A percentile compares a stretch with the other conserved stretches of the same genome.
Conservation (phyloP, 768 basidiomycete genomes). For the Suillus subalutaceus region DNA sequence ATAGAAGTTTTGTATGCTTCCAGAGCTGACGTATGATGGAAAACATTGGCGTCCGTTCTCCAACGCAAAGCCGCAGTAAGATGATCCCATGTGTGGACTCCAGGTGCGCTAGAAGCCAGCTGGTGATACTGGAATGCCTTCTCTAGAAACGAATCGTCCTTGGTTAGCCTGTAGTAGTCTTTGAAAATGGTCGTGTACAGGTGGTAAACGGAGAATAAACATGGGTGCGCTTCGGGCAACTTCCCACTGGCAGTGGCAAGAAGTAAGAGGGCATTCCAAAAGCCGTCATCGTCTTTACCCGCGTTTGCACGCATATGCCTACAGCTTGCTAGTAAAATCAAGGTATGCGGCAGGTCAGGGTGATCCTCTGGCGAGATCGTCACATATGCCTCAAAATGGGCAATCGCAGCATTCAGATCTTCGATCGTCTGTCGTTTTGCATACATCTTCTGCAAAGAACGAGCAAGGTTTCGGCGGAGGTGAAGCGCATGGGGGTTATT, state of each 20-base stretch:
- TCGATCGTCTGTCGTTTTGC: neutral
- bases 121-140: slow-evolving; percentile 17
- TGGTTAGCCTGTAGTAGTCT: neutral
- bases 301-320: slow-evolving; percentile 7
- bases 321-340: slow-evolving; percentile 10
- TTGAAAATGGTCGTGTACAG: neutral
- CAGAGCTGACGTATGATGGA: slow-evolving; percentile 21
- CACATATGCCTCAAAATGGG: slow-evolving; percentile 12
- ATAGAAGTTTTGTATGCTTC: slow-evolving; percentile 26
- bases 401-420: slow-evolving; percentile 9
- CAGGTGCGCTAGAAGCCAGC: slow-evolving; percentile 16
- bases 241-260: neutral
- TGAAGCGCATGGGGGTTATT: slow-evolving; percentile 12
- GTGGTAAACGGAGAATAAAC: neutral
- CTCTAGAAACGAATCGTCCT: slow-evolving; percentile 13
- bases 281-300: neutral
- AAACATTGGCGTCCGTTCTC: slow-evolving; percentile 14
- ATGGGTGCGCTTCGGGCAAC: slow-evolving; percentile 16
- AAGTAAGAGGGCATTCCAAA: slow-evolving; percentile 4
- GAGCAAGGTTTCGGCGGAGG: slow-evolving; percentile 19
- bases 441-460: slow-evolving; percentile 14
- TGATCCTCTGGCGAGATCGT: slow-evolving; percentile 17
- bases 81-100: slow-evolving; percentile 10
- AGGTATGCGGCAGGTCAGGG: slow-evolving; percentile 5
- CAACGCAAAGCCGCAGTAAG: slow-evolving; percentile 20